A percentile compares a stretch with the other conserved stretches of the same genome.
These are phyloP conservation scores for Colletotrichum costaricense DNA, from an alignment of 2,329 filamentous ascomycete species.

Conservation along the genomic window DNA sequence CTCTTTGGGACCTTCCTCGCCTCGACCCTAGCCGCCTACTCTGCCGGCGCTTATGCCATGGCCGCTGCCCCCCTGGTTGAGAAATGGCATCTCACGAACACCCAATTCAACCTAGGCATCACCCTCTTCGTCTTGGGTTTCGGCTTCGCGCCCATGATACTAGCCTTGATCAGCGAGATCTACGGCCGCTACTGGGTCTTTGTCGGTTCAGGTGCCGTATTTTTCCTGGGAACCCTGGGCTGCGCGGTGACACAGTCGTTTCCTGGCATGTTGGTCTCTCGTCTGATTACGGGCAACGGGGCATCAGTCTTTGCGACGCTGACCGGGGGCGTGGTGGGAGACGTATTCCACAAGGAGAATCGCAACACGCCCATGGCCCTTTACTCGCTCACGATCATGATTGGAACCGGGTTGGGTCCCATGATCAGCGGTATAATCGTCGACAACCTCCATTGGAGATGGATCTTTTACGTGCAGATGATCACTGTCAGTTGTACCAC, in stretches of 20 bases:
- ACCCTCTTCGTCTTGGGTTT: slow-evolving; percentile 75
- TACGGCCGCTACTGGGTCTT: slow-evolving; percentile 52
- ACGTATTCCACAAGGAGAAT: slow-evolving; percentile 72
- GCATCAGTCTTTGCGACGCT: slow-evolving; percentile 57
- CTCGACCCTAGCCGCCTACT: slow-evolving; percentile 72
- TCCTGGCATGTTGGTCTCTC: slow-evolving; percentile 70
- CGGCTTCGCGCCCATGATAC: slow-evolving; percentile 73
- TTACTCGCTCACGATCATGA: slow-evolving; percentile 70
- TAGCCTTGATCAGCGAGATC: slow-evolving; percentile 75
- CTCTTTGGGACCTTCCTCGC: slow-evolving; percentile 46
- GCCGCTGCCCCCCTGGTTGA: slow-evolving; percentile 63
- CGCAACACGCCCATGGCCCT: slow-evolving; percentile 77
- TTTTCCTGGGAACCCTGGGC: slow-evolving; percentile 57
- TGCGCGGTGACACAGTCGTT: slow-evolving; percentile 70
- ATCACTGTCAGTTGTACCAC: slow-evolving; percentile 69
- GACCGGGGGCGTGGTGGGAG: slow-evolving; percentile 75
- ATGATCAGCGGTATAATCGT: slow-evolving; percentile 69
- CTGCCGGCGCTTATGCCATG: slow-evolving; percentile 72
- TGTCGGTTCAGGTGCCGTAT: slow-evolving; percentile 43
- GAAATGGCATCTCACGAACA: slow-evolving; percentile 67
- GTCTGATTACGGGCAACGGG: slow-evolving; percentile 72
- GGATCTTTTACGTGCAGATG: slow-evolving; percentile 76
- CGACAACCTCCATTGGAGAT: slow-evolving; percentile 68
- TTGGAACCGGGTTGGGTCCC: slow-evolving; percentile 73
- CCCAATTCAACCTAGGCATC: slow-evolving; percentile 69